Evolutionary conservation across 2,329 filamentous ascomycete genomes (phyloP).

Genomic region (Colletotrichum falcatum): DNA sequence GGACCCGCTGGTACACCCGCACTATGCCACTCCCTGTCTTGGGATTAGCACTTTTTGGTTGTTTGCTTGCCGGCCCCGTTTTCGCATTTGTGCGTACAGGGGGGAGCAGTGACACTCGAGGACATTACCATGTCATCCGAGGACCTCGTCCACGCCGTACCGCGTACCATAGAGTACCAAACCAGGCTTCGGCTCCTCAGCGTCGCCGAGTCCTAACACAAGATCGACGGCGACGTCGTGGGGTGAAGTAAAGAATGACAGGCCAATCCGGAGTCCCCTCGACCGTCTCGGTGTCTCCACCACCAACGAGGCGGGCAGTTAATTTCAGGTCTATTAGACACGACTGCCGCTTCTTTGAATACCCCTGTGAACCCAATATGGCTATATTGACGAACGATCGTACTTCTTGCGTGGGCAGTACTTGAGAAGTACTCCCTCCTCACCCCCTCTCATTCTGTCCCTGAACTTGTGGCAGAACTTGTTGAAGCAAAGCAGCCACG

Average conservation of each 20-base stretch:
- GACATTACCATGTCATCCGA: constrained; percentile 40
- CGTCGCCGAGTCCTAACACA: constrained; percentile 41
- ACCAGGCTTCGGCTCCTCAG: constrained; percentile 23
- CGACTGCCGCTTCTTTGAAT: constrained; percentile 43
- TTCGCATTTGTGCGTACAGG: constrained; percentile 17
- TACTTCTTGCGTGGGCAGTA: constrained; percentile 15
- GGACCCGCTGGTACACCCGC: constrained; percentile 37
- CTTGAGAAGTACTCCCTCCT: constrained; percentile 19
- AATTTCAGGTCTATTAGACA: constrained; percentile 47
- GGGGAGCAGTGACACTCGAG: constrained; percentile 33
- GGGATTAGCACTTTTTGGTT: constrained; percentile 36
- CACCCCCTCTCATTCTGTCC: constrained; percentile 12
- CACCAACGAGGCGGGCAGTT: constrained; percentile 44
- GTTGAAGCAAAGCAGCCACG: constrained; percentile 8
- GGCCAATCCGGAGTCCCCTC: constrained; percentile 48
- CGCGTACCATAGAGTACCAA: constrained; percentile 32
- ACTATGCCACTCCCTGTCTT: constrained; percentile 33
- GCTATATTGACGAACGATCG: constrained; percentile 22
- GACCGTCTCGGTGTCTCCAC: constrained; percentile 47
- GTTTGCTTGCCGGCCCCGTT: constrained; percentile 38
- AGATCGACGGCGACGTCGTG: constrained; percentile 52
- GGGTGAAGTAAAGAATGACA: constrained; percentile 46
- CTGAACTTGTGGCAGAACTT: constrained; percentile 15
- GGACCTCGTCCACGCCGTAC: constrained; percentile 32
- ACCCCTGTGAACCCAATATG: constrained; percentile 34